Conservation (phyloP, 2,329 filamentous ascomycete genomes). For the Cladosporium sp. region DNA sequence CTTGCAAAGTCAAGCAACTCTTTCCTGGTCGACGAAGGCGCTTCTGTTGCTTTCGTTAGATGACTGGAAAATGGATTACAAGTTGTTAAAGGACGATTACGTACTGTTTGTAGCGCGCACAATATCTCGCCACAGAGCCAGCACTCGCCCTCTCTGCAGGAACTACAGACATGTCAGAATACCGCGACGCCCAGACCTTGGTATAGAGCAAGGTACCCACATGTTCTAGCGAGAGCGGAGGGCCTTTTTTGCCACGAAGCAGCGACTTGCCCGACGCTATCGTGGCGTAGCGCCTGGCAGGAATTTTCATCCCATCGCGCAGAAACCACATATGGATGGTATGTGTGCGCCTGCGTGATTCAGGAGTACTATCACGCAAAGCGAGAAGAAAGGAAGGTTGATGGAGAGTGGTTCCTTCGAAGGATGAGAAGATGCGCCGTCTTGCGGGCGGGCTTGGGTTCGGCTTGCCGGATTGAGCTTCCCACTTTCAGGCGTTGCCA, state of each 20-base stretch:
- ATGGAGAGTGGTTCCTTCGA: not conserved
- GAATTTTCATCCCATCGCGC: constrained; percentile 24
- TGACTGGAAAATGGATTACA: not conserved
- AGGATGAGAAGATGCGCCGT: constrained; percentile 10
- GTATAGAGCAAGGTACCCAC: constrained; percentile 27
- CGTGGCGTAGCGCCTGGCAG: constrained; percentile 33
- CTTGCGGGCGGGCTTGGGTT: not conserved
- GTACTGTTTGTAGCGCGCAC: constrained; percentile 45
- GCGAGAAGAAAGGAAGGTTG: not conserved
- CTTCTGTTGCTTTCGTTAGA: constrained; percentile 31
- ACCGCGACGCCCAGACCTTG: constrained; percentile 5
- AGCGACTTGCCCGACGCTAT: constrained; percentile 34
- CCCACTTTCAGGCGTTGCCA: not conserved
- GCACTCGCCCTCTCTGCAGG: constrained; percentile 50
- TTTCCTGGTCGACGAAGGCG: constrained; percentile 38
- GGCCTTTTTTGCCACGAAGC: constrained; percentile 36
- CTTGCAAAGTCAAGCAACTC: constrained; percentile 54
- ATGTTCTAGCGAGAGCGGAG: constrained; percentile 41
- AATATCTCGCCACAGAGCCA: constrained; percentile 53
- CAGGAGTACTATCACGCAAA: not conserved
- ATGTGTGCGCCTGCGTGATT: not conserved
- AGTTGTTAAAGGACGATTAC: constrained; percentile 5
- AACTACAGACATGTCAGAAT: constrained; percentile 42
- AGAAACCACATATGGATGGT: constrained; percentile 16
- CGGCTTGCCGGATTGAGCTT: constrained; percentile 10